phyloP scores from a whole-genome alignment of 108 stramenopile species.

The Nannochloropsis gaditana region DNA sequence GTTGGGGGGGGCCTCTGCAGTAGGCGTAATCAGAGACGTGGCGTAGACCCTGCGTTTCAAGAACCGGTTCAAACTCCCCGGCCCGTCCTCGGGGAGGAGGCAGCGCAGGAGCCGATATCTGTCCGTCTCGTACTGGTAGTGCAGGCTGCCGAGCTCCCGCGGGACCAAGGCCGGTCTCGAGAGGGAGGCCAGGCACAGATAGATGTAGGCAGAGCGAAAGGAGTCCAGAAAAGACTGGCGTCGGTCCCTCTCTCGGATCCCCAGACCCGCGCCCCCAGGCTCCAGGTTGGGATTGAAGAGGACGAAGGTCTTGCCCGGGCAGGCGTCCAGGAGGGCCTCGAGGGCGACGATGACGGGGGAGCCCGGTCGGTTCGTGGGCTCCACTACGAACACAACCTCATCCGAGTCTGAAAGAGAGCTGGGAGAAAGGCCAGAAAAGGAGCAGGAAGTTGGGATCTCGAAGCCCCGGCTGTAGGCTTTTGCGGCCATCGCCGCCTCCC shows the following conservation, averaged over 20 bases:
- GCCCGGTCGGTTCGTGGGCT: not conserved
- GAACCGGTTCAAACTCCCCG: not conserved
- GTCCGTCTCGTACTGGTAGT: not conserved
- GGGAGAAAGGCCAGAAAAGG: not conserved
- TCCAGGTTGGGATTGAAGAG: not conserved
- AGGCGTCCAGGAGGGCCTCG: not conserved
- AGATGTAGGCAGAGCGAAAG: not conserved
- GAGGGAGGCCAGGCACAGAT: slow-evolving; percentile 5
- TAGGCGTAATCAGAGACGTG: not conserved
- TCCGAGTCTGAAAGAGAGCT: not conserved
- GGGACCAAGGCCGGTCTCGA: not conserved
- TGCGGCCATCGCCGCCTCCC: not conserved
- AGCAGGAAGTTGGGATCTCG: not conserved
- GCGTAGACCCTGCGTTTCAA: not conserved
- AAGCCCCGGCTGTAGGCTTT: slow-evolving; percentile 17
- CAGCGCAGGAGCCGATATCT: not conserved
- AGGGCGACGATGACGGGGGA: not conserved
- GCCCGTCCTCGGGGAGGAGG: not conserved
- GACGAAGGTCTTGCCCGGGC: not conserved
- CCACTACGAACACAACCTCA: not conserved
- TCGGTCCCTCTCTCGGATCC: not conserved
- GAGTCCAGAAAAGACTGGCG: not conserved
- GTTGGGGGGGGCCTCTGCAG: not conserved
- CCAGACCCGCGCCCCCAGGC: not conserved
- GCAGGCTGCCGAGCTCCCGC: not conserved